Conservation (phyloP, 2,329 filamentous ascomycete species). For the Emericellopsis cladophorae region DNA sequence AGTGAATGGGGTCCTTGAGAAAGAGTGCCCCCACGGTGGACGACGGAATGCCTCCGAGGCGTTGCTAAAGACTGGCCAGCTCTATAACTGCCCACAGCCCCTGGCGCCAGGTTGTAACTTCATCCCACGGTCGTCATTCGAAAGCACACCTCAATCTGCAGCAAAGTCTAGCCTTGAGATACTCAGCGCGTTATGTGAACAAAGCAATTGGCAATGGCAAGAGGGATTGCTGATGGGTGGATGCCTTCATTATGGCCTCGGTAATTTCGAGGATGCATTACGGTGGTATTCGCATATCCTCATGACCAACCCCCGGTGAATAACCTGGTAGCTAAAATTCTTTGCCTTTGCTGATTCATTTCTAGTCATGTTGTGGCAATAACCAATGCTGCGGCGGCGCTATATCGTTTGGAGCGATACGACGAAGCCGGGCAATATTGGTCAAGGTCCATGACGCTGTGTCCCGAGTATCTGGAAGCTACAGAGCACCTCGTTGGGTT, state of each 20-base stretch:
- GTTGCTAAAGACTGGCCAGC: too few relatives aligned
- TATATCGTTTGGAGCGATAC: slow-evolving; percentile 71
- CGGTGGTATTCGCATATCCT: slow-evolving; percentile 60
- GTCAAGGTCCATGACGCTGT: slow-evolving; percentile 69
- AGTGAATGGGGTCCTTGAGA: not conserved
- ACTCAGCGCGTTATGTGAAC: slow-evolving; percentile 61
- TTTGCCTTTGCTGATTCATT: slow-evolving; percentile 10
- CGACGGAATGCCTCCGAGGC: too few relatives aligned
- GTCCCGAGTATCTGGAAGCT: slow-evolving; percentile 85
- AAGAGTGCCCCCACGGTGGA: too few relatives aligned
- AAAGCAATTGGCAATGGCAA: slow-evolving; percentile 77
- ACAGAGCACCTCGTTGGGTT: slow-evolving; percentile 88
- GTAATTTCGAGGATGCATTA: slow-evolving; percentile 66
- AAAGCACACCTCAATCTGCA: slow-evolving; percentile 9
- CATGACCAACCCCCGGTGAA: slow-evolving; percentile 40
- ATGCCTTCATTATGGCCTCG: slow-evolving; percentile 82
- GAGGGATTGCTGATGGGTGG: slow-evolving; percentile 88
- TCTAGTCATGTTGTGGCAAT: slow-evolving; percentile 78
- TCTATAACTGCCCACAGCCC: too few relatives aligned
- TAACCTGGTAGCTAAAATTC: not conserved
- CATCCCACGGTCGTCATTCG: too few relatives aligned
- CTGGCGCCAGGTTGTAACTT: too few relatives aligned
- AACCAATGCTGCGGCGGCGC: slow-evolving; percentile 82
- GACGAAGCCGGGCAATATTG: slow-evolving; percentile 79
- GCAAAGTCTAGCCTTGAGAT: slow-evolving; percentile 60